Evolutionary conservation across 2,329 filamentous ascomycete genomes (phyloP).

Genomic region (Aspergillus ruber): DNA sequence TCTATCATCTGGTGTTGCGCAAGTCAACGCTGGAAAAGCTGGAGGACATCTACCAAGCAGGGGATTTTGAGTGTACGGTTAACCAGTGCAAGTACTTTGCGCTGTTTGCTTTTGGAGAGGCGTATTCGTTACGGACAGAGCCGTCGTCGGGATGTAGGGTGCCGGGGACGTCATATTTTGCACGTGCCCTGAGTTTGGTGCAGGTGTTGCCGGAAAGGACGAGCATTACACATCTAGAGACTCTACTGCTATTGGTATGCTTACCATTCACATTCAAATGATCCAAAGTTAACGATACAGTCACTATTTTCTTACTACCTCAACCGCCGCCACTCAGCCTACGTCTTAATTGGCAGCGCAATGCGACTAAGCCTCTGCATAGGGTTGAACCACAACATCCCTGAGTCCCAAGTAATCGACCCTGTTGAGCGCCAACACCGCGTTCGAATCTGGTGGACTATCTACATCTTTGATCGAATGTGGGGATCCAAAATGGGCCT

Average conservation of each 20-base stretch:
- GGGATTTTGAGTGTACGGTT: constrained; percentile 23
- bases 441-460: constrained; percentile 34
- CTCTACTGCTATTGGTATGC: constrained; percentile 32
- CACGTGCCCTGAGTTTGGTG: constrained; percentile 34
- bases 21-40: constrained; percentile 33
- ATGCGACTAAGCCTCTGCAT: constrained; percentile 39
- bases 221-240: constrained; percentile 40
- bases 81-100: constrained; percentile 42
- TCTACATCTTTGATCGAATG: constrained; percentile 39
- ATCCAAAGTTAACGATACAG: constrained; percentile 10
- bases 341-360: constrained; percentile 30
- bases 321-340: constrained; percentile 30
- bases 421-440: constrained; percentile 35
- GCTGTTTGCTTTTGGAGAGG: constrained; percentile 41
- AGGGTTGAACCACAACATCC: constrained; percentile 39
- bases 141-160: constrained; percentile 29
- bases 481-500: constrained; percentile 46
- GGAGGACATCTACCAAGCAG: constrained; percentile 32
- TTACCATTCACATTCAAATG: no score
- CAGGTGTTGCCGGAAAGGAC: constrained; percentile 41
- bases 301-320: constrained; percentile 32
- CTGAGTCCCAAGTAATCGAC: constrained; percentile 30
- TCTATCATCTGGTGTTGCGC: constrained; percentile 33
- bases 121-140: constrained; percentile 37
- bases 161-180: constrained; percentile 41